Percentiles rank a stretch among this genome's conserved stretches.
Conservation (phyloP, 2,329 filamentous ascomycete genomes). For the Leptographium wingfieldii region DNA sequence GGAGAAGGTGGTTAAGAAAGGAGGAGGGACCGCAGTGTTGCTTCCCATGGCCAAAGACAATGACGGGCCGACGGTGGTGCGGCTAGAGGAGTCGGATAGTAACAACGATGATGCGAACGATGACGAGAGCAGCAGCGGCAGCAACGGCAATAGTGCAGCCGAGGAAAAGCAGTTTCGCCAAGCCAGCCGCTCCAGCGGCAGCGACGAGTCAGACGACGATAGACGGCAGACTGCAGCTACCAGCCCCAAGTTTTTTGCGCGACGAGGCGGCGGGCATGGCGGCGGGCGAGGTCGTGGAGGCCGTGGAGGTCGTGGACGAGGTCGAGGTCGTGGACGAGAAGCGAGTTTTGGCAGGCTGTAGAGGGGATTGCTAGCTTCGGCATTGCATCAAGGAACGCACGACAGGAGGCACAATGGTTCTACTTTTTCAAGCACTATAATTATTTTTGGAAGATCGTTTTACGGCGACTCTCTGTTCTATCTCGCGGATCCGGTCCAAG, state of each 20-base stretch:
- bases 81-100: constrained; percentile 17
- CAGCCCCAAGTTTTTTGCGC: constrained; percentile 1
- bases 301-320: not conserved
- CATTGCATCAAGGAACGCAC: not conserved
- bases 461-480: not conserved
- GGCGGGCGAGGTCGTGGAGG: constrained; percentile 6
- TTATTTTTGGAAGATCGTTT: not conserved
- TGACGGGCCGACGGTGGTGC: constrained; percentile 17
- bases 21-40: not conserved
- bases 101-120: constrained; percentile 1
- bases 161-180: not conserved
- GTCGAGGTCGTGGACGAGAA: constrained; percentile 5
- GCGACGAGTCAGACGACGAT: not conserved
- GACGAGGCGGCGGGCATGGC: constrained; percentile 10
- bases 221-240: not conserved
- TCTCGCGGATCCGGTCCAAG: not conserved
- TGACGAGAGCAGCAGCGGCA: constrained; percentile 5
- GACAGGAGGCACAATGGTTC: not conserved
- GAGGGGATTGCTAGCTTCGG: not conserved
- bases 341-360: not conserved
- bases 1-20: not conserved
- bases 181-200: not conserved
- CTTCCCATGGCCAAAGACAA: constrained; percentile 7
- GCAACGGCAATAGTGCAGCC: not conserved
- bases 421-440: too few species aligned